Conservation (phyloP, 2,329 filamentous ascomycete genomes). For the Capronia coronata region DNA sequence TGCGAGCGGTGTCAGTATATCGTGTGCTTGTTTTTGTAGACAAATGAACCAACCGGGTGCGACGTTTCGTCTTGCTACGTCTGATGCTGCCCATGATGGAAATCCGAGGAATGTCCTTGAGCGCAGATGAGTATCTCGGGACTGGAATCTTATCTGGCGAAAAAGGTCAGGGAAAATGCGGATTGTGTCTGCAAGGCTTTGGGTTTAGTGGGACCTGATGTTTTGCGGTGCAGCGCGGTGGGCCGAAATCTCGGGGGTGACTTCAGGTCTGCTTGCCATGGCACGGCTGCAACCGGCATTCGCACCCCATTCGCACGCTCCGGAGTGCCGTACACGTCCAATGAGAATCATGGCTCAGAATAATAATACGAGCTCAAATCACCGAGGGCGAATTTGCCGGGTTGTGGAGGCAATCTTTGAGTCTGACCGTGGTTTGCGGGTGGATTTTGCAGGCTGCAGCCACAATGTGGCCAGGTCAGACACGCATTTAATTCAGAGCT, state of each 20-base stretch:
- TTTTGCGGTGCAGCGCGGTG: neutral
- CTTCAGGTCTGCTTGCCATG: neutral
- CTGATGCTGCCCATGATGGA: slow-evolving; percentile 57
- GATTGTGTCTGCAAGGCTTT: slow-evolving; percentile 1
- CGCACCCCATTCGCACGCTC: neutral
- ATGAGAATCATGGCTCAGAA: neutral
- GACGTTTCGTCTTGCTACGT: slow-evolving; percentile 68
- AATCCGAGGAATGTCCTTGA: slow-evolving; percentile 1
- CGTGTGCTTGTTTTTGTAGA: neutral
- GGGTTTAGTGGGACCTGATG: neutral
- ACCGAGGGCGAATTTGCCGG: neutral
- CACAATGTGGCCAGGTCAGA: neutral
- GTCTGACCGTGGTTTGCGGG: neutral
- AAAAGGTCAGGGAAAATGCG: slow-evolving; percentile 1
- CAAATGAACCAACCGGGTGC: slow-evolving; percentile 52
- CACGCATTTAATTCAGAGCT: neutral
- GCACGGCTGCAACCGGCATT: neutral
- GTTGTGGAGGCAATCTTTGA: neutral
- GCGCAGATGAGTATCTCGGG: neutral
- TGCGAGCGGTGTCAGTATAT: slow-evolving; percentile 34
- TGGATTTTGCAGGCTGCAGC: neutral
- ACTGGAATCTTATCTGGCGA: slow-evolving; percentile 3
- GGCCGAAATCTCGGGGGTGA: neutral
- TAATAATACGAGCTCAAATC: neutral
- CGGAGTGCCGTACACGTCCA: neutral